Evolutionary conservation across 2,329 filamentous ascomycete species (phyloP).

Genomic region (Ascomycota sp.): DNA sequence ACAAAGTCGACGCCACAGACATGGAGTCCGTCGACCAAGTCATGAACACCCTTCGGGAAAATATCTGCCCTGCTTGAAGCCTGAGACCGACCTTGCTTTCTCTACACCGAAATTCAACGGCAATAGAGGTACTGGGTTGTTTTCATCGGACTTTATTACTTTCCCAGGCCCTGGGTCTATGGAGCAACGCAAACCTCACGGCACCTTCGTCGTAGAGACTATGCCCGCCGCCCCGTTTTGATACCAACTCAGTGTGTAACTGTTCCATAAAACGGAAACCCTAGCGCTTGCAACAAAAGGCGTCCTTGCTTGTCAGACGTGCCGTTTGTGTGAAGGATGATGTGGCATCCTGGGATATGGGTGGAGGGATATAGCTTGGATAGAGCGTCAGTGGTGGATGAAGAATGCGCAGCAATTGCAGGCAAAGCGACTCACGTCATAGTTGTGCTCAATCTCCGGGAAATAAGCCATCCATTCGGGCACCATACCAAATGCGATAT

Average conservation of each 20-base stretch:
- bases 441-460: constrained; percentile 88
- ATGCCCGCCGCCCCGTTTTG: no score
- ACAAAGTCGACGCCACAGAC: constrained; percentile 56
- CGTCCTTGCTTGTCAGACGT: constrained; percentile 71
- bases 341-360: constrained; percentile 39
- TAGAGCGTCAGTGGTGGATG: no score
- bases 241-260: constrained; percentile 19
- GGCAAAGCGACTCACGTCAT: constrained; percentile 52
- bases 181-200: no score
- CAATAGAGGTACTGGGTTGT: no score
- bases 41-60: constrained; percentile 45
- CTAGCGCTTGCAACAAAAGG: constrained; percentile 34
- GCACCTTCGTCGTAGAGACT: no score
- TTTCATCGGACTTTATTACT: not conserved
- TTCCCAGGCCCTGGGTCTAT: no score
- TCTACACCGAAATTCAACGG: no score
- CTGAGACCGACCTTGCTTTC: no score
- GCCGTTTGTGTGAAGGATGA: constrained; percentile 69
- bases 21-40: constrained; percentile 73
- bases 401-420: no score
- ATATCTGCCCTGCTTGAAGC: constrained; percentile 13
- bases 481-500: constrained; percentile 64
- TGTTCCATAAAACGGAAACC: constrained; percentile 60
- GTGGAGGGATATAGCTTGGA: no score
- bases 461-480: constrained; percentile 63